Percentiles rank a stretch among this genome's conserved stretches.
Evolutionary conservation across 106 monocot species (phyloP).

Genomic region (Narthecium ossifragum): DNA sequence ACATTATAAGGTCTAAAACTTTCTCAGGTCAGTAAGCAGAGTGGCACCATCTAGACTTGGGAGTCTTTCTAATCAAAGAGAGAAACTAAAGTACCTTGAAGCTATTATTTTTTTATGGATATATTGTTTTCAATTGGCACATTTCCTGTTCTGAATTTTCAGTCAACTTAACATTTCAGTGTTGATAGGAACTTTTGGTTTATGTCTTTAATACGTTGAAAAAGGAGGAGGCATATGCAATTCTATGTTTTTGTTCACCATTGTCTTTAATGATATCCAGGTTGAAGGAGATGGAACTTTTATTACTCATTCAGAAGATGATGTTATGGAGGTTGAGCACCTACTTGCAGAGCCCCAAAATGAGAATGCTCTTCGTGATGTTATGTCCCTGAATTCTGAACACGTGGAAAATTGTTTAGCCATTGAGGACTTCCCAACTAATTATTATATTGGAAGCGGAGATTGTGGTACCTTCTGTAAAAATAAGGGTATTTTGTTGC

Average conservation of each 20-base stretch:
- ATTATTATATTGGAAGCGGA: background rate
- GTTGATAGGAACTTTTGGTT: background rate
- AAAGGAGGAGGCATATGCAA: no score
- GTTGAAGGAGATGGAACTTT: conserved; percentile 8
- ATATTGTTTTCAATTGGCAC: background rate
- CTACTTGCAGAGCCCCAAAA: conserved; percentile 18
- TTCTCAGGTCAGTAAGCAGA: no score
- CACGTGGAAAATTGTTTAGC: background rate
- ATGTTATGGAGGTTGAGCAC: conserved; percentile 18
- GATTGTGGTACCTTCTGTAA: conserved; percentile 7
- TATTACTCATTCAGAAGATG: conserved; percentile 8
- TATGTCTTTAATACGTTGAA: background rate
- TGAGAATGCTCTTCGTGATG: conserved; percentile 4
- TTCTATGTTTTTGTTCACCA: no score
- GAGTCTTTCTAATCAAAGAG: no score
- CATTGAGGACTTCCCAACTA: conserved; percentile 1
- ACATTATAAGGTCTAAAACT: no score
- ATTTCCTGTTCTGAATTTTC: background rate
- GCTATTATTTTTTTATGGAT: no score
- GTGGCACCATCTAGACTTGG: no score
- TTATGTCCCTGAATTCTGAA: conserved; percentile 4
- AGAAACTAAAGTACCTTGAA: no score
- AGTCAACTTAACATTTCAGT: background rate
- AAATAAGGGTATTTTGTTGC: background rate
- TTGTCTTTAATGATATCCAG: no score